phyloP scores from a whole-genome alignment of 2,329 filamentous ascomycete genomes.

The Monosporascus ibericus region DNA sequence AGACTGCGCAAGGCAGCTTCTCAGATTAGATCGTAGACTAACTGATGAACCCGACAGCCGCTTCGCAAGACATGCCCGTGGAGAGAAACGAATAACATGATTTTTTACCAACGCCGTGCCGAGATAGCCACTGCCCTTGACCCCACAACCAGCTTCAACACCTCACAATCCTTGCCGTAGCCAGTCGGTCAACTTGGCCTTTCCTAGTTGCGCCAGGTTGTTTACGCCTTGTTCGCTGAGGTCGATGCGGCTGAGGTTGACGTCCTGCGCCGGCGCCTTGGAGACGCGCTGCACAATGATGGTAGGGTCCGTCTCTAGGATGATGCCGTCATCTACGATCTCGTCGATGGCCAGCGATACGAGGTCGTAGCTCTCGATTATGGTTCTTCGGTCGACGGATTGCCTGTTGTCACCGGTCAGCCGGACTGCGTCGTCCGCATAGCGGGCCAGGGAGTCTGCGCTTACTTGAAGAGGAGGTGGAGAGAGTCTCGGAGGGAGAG shows the following conservation, averaged over 20 bases:
- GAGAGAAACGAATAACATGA: conserved; percentile 13
- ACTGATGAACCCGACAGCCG: conserved; percentile 20
- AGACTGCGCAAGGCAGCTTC: conserved; percentile 71
- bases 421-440: background rate
- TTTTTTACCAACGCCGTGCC: conserved; percentile 25
- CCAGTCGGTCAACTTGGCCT: conserved; percentile 84
- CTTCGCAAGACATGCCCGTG: conserved; percentile 15
- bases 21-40: conserved; percentile 45
- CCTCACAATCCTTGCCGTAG: conserved; percentile 72
- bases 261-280: conserved; percentile 84
- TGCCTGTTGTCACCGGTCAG: conserved; percentile 49
- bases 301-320: conserved; percentile 94
- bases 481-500: conserved; percentile 85
- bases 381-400: conserved; percentile 93
- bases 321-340: conserved; percentile 90
- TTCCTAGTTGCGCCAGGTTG: conserved; percentile 90
- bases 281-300: conserved; percentile 90
- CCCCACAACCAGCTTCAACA: conserved; percentile 3
- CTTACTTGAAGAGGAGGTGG: conserved; percentile 86
- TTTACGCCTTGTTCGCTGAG: conserved; percentile 92
- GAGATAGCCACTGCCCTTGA: conserved; percentile 15
- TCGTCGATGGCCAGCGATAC: conserved; percentile 93
- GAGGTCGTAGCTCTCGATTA: conserved; percentile 97
- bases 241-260: conserved; percentile 89
- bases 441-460: conserved; percentile 1